phyloP scores from a whole-genome alignment of 2,329 filamentous ascomycete species.

The Aureobasidium pullulans region DNA sequence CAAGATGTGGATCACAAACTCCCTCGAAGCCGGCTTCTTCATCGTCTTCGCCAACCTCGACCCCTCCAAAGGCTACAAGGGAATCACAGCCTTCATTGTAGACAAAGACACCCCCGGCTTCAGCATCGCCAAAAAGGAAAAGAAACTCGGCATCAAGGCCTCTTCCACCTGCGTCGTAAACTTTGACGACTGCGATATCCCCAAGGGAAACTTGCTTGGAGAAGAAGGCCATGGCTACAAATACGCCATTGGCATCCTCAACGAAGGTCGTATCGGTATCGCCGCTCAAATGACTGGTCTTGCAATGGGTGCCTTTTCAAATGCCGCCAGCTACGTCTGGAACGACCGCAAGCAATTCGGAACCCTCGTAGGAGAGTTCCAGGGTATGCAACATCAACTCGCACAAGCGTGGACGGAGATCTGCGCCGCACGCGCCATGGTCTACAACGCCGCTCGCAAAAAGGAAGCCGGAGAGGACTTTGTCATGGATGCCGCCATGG shows the following conservation, averaged over 20 bases:
- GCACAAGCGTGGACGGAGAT: conserved; percentile 95
- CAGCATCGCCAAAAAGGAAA: conserved; percentile 97
- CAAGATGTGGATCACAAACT: conserved; percentile 99
- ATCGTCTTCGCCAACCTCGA: conserved; percentile 97
- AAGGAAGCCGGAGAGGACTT: conserved; percentile 97
- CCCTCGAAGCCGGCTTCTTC: conserved; percentile 87
- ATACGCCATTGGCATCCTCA: conserved; percentile 88
- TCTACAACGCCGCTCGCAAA: conserved; percentile 94
- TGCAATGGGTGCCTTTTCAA: conserved; percentile 89
- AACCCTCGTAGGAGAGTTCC: conserved; percentile 87
- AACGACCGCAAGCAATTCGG: conserved; percentile 98
- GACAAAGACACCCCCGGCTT: conserved; percentile 87
- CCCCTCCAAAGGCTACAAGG: conserved; percentile 87
- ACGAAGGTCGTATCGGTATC: conserved; percentile 96
- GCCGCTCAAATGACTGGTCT: conserved; percentile 98
- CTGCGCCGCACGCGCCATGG: conserved; percentile 77
- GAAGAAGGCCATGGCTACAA: conserved; percentile 92
- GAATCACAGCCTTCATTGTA: conserved; percentile 91
- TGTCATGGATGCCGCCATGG: conserved; percentile 94
- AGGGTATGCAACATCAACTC: conserved; percentile 98
- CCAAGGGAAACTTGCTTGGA: conserved; percentile 80
- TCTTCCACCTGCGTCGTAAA: conserved; percentile 95
- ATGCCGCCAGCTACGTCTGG: conserved; percentile 90
- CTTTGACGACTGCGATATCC: conserved; percentile 92
- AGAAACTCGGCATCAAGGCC: conserved; percentile 95